Base-by-base conservation (phyloP, 139 green algal genomes). In the Micractinium sp. region DNA sequence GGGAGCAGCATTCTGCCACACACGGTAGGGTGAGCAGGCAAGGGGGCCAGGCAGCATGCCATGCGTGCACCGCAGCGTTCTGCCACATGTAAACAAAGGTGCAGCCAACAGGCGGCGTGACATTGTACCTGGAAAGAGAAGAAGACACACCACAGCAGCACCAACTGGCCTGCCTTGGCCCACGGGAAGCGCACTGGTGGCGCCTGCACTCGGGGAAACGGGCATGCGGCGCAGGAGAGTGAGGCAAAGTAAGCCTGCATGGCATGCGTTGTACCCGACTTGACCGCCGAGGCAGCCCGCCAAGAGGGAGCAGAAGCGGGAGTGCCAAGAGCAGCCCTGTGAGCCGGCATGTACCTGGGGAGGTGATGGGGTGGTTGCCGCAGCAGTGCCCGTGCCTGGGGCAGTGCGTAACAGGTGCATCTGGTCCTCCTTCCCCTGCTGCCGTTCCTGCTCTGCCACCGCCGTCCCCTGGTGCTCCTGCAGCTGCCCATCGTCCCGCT, bases 61-160 rank as follows among this genome's bases (percentile, higher is more conserved):
- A 12, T 27, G 22, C 66, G 66, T 27, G 22, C 66, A 27, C 9
- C 25, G 66, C 25, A 27, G 25, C 66, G 3, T 27, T 3, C 14
- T 29, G 66, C 82, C 80, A 27, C 41, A 13, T 56, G 7, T 9
- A 56, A 5, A 56, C 47, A 56, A 56, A 9, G 9, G 47, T 9
- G 47, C 9, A 9, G 7, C 47, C 47, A 56, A 9, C 47, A 56
- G 7, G 7, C 47, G 47, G 47, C 47, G 9, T 56, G 47, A 5
- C 47, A 56, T 16, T 9, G 47, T 16, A 85, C 77, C 81, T 88
- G 81, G 39, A 91, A 36, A 1, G 25, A 66, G 22, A 87, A 63
- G 31, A 92, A 87, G 16, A 35, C 41, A 47, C 38, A 61, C 89
- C 89, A 92, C 66, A 92, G 85, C 85, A 80, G 38, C 25, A 56